Conservation (phyloP, 2,329 filamentous ascomycete species). For the Xylariaceae sp. region DNA sequence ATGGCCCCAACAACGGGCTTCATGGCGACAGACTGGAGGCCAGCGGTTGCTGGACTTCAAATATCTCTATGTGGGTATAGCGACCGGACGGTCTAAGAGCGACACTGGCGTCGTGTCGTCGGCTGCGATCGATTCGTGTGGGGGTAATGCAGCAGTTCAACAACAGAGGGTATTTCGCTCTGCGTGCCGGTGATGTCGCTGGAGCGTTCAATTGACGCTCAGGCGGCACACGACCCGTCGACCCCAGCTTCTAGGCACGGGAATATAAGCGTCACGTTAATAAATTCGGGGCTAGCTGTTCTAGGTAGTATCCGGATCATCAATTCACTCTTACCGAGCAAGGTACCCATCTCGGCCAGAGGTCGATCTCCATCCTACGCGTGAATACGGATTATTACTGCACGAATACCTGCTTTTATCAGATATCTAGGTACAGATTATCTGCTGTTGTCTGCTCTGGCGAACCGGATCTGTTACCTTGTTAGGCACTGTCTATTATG, state of each 20-base stretch:
- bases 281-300: neutral
- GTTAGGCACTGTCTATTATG: no score
- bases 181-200: neutral
- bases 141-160: neutral
- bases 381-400: no score
- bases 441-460: no score
- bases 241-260: no score
- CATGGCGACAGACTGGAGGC: slow-evolving; percentile 53
- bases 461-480: no score
- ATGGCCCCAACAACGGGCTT: slow-evolving; percentile 89
- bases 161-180: neutral
- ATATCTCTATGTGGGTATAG: neutral
- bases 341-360: no score
- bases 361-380: no score
- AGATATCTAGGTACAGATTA: no score
- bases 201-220: no score
- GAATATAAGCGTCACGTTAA: neutral
- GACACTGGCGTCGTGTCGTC: neutral
- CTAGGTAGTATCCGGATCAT: neutral
- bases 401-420: no score
- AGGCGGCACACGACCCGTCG: no score
- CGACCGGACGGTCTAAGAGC: neutral
- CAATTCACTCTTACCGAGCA: neutral
- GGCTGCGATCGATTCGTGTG: slow-evolving; percentile 3
- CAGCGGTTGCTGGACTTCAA: slow-evolving; percentile 9